These are phyloP conservation scores for Protomyces gravidus DNA, from an alignment of 1,139 yeast species.

Conservation along the genomic window DNA sequence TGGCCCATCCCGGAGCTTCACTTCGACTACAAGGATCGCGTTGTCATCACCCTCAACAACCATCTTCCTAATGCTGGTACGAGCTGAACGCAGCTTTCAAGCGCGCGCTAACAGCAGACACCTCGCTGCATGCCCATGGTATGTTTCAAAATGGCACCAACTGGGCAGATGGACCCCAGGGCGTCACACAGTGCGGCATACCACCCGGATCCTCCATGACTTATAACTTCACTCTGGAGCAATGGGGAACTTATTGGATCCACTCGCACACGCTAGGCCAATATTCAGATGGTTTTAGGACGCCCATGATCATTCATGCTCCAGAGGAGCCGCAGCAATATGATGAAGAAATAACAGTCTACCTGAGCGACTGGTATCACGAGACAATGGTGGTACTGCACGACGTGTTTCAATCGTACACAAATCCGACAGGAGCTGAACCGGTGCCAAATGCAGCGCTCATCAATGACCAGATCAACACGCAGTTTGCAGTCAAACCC, in stretches of 20 bases:
- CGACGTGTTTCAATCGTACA: constrained; percentile 54
- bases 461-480: constrained; percentile 70
- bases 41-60: constrained; percentile 63
- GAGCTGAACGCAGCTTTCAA: background rate
- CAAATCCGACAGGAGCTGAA: constrained; percentile 95
- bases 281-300: constrained; percentile 90
- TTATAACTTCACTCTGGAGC: constrained; percentile 76
- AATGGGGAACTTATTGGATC: constrained; percentile 89
- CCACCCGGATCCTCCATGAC: constrained; percentile 68
- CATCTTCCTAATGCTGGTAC: constrained; percentile 52
- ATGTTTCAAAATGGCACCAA: constrained; percentile 69
- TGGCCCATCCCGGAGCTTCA: constrained; percentile 82
- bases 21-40: constrained; percentile 71
- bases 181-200: constrained; percentile 73
- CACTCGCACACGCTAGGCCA: constrained; percentile 84
- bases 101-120: constrained; percentile 37
- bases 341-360: constrained; percentile 56
- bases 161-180: constrained; percentile 84
- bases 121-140: constrained; percentile 78
- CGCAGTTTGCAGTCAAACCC: constrained; percentile 66
- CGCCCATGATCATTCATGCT: constrained; percentile 66
- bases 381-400: constrained; percentile 49
- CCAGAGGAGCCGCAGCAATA: constrained; percentile 52
- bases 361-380: constrained; percentile 76
- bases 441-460: constrained; percentile 60